Evolutionary conservation across 352 stramenopile species (phyloP).

Genomic region (Globisporangium spinosum): DNA sequence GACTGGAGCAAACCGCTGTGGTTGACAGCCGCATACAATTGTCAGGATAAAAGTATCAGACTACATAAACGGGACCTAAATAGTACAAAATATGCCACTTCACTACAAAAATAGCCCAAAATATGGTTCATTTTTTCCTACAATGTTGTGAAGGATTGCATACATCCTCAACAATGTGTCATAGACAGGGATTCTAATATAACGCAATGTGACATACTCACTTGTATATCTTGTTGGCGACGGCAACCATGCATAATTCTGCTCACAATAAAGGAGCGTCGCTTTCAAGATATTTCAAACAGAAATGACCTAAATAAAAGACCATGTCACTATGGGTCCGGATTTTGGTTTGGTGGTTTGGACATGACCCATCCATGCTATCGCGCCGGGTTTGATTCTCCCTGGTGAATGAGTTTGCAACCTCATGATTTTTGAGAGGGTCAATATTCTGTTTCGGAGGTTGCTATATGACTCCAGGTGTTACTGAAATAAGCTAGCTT

Average conservation of each 20-base stretch:
- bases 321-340: too few species aligned
- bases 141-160: too few species aligned
- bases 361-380: conserved; percentile 4
- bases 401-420: not conserved
- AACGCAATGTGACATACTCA: too few species aligned
- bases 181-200: too few species aligned
- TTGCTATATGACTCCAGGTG: not conserved
- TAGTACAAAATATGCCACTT: not conserved
- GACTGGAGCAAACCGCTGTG: not conserved
- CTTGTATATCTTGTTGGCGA: too few species aligned
- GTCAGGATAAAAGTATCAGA: not conserved
- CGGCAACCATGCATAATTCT: too few species aligned
- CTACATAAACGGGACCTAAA: not conserved
- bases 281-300: too few species aligned
- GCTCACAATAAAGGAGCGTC: too few species aligned
- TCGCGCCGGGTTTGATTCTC: not conserved
- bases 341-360: conserved; percentile 1
- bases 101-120: too few species aligned
- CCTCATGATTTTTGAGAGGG: conserved; percentile 5
- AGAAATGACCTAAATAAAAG: too few species aligned
- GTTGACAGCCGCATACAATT: not conserved
- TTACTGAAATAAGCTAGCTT: conserved; percentile 5
- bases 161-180: too few species aligned
- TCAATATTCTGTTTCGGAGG: conserved; percentile 3
- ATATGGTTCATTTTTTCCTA: too few species aligned